These are phyloP conservation scores for Apiospora pterosperma DNA, from an alignment of 2,329 filamentous ascomycete species.

Conservation along the genomic window DNA sequence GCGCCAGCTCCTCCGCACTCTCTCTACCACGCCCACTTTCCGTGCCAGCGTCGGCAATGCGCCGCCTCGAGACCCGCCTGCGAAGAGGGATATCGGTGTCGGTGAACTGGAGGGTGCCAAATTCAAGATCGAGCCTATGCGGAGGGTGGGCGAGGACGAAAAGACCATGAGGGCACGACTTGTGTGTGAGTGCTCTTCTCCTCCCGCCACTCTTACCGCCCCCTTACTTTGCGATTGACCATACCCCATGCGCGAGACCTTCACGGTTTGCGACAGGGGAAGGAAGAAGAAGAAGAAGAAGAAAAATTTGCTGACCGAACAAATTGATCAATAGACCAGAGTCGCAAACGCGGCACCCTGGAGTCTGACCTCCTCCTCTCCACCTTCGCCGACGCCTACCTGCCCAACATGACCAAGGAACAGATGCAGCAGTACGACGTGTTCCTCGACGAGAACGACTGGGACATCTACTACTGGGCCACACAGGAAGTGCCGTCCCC, in stretches of 20 bases:
- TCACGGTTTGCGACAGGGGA: too few relatives aligned
- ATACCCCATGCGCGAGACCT: background rate
- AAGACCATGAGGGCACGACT: slow-evolving; percentile 86
- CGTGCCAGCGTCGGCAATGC: slow-evolving; percentile 19
- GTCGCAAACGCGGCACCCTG: slow-evolving; percentile 90
- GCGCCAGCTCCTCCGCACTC: slow-evolving; percentile 11
- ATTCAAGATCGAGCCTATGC: slow-evolving; percentile 88
- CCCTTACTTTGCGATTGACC: background rate
- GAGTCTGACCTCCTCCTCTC: slow-evolving; percentile 95
- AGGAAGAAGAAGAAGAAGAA: too few relatives aligned
- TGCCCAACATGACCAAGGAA: slow-evolving; percentile 66
- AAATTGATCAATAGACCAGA: slow-evolving; percentile 68
- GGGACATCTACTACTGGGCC: slow-evolving; percentile 99
- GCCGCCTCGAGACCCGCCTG: slow-evolving; percentile 26
- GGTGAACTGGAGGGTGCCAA: slow-evolving; percentile 83
- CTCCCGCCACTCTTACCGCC: background rate
- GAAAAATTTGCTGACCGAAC: background rate
- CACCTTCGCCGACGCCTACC: slow-evolving; percentile 83
- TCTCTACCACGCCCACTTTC: slow-evolving; percentile 13
- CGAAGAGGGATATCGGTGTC: slow-evolving; percentile 62
- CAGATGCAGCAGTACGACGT: slow-evolving; percentile 83
- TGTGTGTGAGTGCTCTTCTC: slow-evolving; percentile 49
- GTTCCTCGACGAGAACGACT: slow-evolving; percentile 98
- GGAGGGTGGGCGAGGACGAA: slow-evolving; percentile 76
- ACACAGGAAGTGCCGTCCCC: slow-evolving; percentile 70